A percentile compares a stretch with the other conserved stretches of the same genome.
These are phyloP conservation scores for Pichia sp. DNA, from an alignment of 1,139 yeast genomes.

Conservation along the genomic window DNA sequence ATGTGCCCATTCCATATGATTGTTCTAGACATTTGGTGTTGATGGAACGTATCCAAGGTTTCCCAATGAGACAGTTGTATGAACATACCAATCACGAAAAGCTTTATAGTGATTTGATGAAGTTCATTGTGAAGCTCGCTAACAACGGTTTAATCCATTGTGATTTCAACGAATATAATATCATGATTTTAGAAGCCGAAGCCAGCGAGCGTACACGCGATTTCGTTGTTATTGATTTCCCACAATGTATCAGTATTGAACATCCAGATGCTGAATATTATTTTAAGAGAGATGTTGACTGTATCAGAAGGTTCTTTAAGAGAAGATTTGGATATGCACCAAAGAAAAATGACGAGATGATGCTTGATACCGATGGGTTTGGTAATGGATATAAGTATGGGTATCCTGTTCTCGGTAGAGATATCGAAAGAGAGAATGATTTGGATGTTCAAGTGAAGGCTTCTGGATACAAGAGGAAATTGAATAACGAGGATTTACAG, in stretches of 20 bases:
- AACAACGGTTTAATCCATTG: conserved; percentile 91
- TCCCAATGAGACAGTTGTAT: conserved; percentile 78
- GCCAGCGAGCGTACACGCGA: conserved; percentile 35
- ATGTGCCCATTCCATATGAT: conserved; percentile 85
- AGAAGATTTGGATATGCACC: conserved; percentile 74
- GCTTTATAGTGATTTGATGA: conserved; percentile 80
- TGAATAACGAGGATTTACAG: conserved; percentile 48
- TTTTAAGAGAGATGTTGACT: conserved; percentile 88
- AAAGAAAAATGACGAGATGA: conserved; percentile 43
- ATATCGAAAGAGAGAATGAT: conserved; percentile 58
- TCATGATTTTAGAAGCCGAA: conserved; percentile 63
- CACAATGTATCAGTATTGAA: conserved; percentile 92
- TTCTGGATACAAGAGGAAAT: conserved; percentile 80
- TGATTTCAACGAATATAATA: conserved; percentile 95
- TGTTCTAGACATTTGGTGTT: conserved; percentile 86
- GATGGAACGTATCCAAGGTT: conserved; percentile 87
- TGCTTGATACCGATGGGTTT: conserved; percentile 70
- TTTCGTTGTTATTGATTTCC: conserved; percentile 92
- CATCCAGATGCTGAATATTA: conserved; percentile 84
- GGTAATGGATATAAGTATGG: conserved; percentile 76
- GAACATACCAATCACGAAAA: conserved; percentile 61
- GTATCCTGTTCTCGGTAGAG: conserved; percentile 74
- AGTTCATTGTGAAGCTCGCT: conserved; percentile 74
- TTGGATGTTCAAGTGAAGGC: conserved; percentile 85
- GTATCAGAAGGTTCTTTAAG: conserved; percentile 75